Conservation (phyloP, 1,284 basidiomycete genomes). For the Fomitopsis palustris region DNA sequence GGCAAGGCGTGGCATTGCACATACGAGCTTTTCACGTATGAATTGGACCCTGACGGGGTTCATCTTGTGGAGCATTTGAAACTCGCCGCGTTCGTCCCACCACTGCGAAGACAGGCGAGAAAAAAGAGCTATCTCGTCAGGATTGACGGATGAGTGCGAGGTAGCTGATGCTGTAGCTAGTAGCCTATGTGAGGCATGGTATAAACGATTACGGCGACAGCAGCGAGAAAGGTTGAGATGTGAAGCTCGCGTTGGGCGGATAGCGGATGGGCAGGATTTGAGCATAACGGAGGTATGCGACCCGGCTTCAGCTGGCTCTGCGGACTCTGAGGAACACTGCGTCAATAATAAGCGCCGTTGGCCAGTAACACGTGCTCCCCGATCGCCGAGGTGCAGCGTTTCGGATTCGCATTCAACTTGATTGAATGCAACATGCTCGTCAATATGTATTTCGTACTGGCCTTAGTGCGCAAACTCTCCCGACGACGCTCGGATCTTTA, state of each 20-base stretch:
- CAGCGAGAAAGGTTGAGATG: background rate
- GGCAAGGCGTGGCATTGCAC: background rate
- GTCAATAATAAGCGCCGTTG: too few species aligned
- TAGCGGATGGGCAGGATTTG: background rate
- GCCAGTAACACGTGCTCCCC: too few species aligned
- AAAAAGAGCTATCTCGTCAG: slow-evolving; percentile 88
- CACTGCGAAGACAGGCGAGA: slow-evolving; percentile 88
- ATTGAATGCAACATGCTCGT: too few species aligned
- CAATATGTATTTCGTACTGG: too few species aligned
- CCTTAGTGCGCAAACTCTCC: too few species aligned
- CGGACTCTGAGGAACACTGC: too few species aligned
- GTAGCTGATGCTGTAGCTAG: background rate
- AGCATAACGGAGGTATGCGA: background rate
- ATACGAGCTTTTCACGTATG: slow-evolving; percentile 72
- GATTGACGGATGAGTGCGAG: slow-evolving; percentile 48
- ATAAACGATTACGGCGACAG: background rate
- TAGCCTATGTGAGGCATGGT: background rate
- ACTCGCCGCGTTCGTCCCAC: slow-evolving; percentile 97
- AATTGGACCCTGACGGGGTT: slow-evolving; percentile 90
- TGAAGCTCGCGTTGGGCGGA: background rate
- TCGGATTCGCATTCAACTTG: too few species aligned
- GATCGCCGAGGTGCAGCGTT: too few species aligned
- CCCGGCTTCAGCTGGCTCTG: too few species aligned
- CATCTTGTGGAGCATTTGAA: slow-evolving; percentile 90
- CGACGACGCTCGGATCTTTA: too few species aligned